phyloP scores from a whole-genome alignment of 2,329 filamentous ascomycete species.

The Sporothrix mexicana region DNA sequence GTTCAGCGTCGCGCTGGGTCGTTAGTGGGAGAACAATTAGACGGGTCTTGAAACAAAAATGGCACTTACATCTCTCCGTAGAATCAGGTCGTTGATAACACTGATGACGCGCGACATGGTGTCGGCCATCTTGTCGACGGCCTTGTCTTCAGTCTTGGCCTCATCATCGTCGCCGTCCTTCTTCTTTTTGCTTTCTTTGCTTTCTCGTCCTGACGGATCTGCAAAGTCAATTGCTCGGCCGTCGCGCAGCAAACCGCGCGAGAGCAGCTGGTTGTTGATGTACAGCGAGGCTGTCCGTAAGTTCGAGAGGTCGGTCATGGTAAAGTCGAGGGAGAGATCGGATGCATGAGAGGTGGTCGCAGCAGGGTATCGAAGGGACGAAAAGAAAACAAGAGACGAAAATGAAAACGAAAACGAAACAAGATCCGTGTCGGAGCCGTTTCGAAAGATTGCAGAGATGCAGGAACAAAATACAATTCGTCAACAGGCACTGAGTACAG shows the following conservation, averaged over 20 bases:
- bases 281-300: conserved; percentile 71
- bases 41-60: background rate
- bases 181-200: conserved; percentile 47
- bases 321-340: background rate
- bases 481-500: background rate
- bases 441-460: background rate
- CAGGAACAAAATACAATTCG: background rate
- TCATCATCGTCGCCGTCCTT: background rate
- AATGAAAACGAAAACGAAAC: background rate
- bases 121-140: conserved; percentile 41
- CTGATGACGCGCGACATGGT: conserved; percentile 85
- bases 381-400: background rate
- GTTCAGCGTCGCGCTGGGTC: conserved; percentile 80
- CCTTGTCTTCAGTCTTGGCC: background rate
- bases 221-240: conserved; percentile 83
- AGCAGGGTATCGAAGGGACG: conserved; percentile 11
- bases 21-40: background rate
- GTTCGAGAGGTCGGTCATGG: conserved; percentile 65
- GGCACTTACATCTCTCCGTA: conserved; percentile 79
- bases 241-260: conserved; percentile 68
- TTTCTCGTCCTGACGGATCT: conserved; percentile 63
- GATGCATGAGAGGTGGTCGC: background rate
- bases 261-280: conserved; percentile 74
- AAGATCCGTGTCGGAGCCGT: background rate
- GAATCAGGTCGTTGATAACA: conserved; percentile 89